Evolutionary conservation across 2,329 filamentous ascomycete genomes (phyloP).

Genomic region (Mycocentrospora acerina): DNA sequence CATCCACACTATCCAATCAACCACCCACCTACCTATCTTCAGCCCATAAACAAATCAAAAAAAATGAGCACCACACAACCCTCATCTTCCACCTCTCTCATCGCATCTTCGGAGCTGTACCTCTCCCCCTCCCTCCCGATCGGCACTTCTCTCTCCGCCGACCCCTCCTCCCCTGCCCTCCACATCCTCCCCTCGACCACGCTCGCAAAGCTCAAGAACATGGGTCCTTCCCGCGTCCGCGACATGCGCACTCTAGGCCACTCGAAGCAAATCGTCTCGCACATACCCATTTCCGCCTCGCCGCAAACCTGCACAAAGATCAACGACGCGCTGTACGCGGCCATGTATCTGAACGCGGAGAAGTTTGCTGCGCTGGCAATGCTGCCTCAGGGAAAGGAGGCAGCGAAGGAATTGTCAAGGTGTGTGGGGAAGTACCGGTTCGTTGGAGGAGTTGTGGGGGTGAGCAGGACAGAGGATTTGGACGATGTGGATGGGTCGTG

Average conservation of each 20-base stretch:
- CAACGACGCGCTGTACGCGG: conserved; percentile 27
- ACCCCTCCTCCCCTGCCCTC: conserved; percentile 13
- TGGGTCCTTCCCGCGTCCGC: conserved; percentile 22
- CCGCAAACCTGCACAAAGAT: conserved; percentile 19
- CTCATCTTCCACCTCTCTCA: conserved; percentile 10
- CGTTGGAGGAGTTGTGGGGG: conserved; percentile 52
- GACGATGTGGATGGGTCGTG: conserved; percentile 47
- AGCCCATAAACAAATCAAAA: not conserved
- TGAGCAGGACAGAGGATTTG: conserved; percentile 39
- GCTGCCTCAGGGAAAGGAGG: conserved; percentile 41
- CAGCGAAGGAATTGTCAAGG: conserved; percentile 41
- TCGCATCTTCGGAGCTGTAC: conserved; percentile 32
- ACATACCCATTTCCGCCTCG: conserved; percentile 20
- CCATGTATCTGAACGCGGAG: conserved; percentile 25
- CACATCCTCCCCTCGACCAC: conserved; percentile 17
- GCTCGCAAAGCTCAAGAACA: conserved; percentile 24
- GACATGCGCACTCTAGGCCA: conserved; percentile 26
- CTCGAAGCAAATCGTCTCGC: conserved; percentile 28
- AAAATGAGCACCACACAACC: conserved; percentile 6
- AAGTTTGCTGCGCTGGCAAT: conserved; percentile 49
- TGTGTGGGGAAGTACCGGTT: conserved; percentile 50
- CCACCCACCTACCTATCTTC: not conserved
- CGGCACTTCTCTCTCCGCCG: conserved; percentile 5
- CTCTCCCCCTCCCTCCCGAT: conserved; percentile 16
- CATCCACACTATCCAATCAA: not conserved